Base-by-base conservation (phyloP, 495 filamentous ascomycete genomes). In the Penicillium subrubescens region DNA sequence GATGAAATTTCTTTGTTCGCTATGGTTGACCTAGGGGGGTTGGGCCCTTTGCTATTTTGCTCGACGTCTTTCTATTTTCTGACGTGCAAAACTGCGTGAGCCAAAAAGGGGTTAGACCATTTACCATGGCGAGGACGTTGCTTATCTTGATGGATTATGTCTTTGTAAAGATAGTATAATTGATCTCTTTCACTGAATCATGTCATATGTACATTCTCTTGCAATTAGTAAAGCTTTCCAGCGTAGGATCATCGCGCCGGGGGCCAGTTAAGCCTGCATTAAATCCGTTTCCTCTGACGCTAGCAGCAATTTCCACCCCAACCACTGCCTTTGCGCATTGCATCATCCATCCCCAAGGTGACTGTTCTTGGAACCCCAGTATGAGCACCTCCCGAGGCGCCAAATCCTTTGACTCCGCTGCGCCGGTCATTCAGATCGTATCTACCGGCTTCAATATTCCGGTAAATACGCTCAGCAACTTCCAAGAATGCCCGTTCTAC, bases 341-440 rank as follows among this genome's bases (percentile, higher is more conserved):
- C 81, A 76, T 84, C 84, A 72, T 86, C 83, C 75, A 86, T 76
- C 3, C 84, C 84, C 66, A 89, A 66, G 50, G 85, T 86, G 37
- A 89, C 79, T 1, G 84, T 86, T 69, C 81, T 80, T 11, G 79
- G 82, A 8, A 75, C 29, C 59, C 78, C 73, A 41, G 74, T 63
- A 50, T 76, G 71, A 67, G 73, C 41, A 53, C 75, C 70, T 4
- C 83, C 85, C 12, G 83, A 83, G 21, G 83, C 85, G 17, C 86
- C 85, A 35, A 86, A 87, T 15, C 89, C 88, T 76, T 97, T 97
- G 41, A 99, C 95, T n/a, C 95, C 95, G 61, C 89, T 92, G 68
- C 94, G 86, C 67, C 93, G 86, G 78, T 97, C 95, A 77, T 97
- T 96, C 66, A 99, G 81, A 77, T 97, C 93, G 76, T 97, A 97